Percentiles rank a stretch among this genome's conserved stretches.
phyloP scores from a whole-genome alignment of 2,329 filamentous ascomycete species.

The Pseudocercospora crystallina region DNA sequence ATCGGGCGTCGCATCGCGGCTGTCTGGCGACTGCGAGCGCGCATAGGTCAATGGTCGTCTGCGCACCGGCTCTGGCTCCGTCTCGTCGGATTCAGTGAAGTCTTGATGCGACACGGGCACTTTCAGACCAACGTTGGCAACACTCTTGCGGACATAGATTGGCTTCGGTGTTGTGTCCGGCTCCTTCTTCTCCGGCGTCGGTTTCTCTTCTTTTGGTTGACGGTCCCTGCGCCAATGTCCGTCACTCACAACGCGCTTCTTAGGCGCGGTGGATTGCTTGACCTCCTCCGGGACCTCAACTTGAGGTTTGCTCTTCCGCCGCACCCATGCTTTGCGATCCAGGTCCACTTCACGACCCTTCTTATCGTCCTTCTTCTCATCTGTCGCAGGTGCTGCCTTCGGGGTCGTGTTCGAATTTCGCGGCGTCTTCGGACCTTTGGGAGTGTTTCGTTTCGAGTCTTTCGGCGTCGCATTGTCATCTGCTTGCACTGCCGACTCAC shows the following conservation, averaged over 20 bases:
- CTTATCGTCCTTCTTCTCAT: slow-evolving; percentile 19
- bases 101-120: slow-evolving; percentile 34
- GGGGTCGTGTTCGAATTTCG: slow-evolving; percentile 2
- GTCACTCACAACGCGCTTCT: slow-evolving; percentile 91
- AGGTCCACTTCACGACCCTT: slow-evolving; percentile 32
- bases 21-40: slow-evolving; percentile 24
- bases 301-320: slow-evolving; percentile 35
- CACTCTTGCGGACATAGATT: slow-evolving; percentile 30
- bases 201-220: slow-evolving; percentile 24
- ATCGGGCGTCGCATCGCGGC: slow-evolving; percentile 27
- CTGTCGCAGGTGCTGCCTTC: slow-evolving; percentile 5
- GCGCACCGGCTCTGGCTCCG: slow-evolving; percentile 22
- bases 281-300: slow-evolving; percentile 46
- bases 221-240: slow-evolving; percentile 67
- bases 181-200: slow-evolving; percentile 23
- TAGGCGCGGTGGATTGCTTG: slow-evolving; percentile 64
- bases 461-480: slow-evolving; percentile 8
- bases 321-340: slow-evolving; percentile 37
- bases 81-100: slow-evolving; percentile 30
- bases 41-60: slow-evolving; percentile 24
- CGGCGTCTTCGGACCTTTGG: slow-evolving; percentile 5
- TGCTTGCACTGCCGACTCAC: slow-evolving; percentile 10
- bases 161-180: slow-evolving; percentile 32
- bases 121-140: slow-evolving; percentile 34
- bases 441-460: slow-evolving; percentile 5